Evolutionary conservation across 306 rosid species (phyloP).

Genomic region (Medicago ruthenica): DNA sequence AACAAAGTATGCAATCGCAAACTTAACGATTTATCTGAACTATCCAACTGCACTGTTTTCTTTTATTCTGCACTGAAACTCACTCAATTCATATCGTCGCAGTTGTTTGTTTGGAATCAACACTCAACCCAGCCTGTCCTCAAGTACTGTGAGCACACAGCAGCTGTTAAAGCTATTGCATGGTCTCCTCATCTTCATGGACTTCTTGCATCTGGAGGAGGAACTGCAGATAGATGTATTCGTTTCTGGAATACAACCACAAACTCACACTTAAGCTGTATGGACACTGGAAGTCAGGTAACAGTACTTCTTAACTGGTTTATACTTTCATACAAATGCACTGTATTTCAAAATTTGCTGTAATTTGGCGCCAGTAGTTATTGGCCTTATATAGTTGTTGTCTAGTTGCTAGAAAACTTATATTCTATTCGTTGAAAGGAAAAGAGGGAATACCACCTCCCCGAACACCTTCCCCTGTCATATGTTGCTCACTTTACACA

Average conservation of each 20-base stretch:
- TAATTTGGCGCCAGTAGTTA: neutral
- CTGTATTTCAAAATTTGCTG: conserved; percentile 1
- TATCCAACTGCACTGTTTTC: conserved; percentile 29
- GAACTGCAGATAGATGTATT: conserved; percentile 96
- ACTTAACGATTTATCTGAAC: conserved; percentile 30
- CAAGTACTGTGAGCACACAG: conserved; percentile 94
- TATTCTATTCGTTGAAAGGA: conserved; percentile 37
- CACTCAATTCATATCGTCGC: conserved; percentile 41
- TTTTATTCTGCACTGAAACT: conserved; percentile 39
- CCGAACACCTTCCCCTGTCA: too few species aligned
- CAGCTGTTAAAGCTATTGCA: conserved; percentile 99
- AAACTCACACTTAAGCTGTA: conserved; percentile 87
- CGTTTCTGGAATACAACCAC: conserved; percentile 99
- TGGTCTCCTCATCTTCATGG: conserved; percentile 99
- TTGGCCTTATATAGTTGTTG: conserved; percentile 17
- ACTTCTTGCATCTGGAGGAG: conserved; percentile 99
- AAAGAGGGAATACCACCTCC: neutral
- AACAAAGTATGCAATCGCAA: conserved; percentile 71
- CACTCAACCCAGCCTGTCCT: conserved; percentile 96
- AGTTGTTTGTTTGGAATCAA: conserved; percentile 98
- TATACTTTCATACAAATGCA: conserved; percentile 20
- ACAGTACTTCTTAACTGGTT: conserved; percentile 36
- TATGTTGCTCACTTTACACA: too few species aligned
- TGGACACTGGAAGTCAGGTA: conserved; percentile 99
- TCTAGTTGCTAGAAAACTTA: conserved; percentile 6